These are phyloP conservation scores for Anthracocystis panici-leucophaei DNA, from an alignment of 1,284 basidiomycete species.

Conservation along the genomic window DNA sequence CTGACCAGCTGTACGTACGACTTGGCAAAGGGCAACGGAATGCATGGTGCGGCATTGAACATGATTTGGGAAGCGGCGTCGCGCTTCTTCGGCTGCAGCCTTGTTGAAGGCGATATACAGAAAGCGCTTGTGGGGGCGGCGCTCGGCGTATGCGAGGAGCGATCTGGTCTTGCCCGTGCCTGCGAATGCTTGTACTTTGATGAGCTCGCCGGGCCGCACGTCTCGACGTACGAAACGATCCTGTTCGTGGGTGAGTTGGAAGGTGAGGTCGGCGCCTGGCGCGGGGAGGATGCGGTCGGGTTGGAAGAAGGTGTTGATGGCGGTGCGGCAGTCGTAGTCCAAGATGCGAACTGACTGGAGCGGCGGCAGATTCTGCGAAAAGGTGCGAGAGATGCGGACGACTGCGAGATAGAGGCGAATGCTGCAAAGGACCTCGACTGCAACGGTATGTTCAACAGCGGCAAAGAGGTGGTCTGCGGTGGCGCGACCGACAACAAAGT, in stretches of 20 bases:
- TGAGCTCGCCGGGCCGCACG: conserved; percentile 51
- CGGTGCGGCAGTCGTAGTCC: conserved; percentile 53
- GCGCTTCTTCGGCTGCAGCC: conserved; percentile 56
- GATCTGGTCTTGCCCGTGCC: conserved; percentile 65
- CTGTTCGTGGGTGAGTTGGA: conserved; percentile 63
- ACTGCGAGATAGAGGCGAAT: conserved; percentile 57
- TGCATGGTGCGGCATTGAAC: conserved; percentile 66
- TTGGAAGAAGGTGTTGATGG: conserved; percentile 49
- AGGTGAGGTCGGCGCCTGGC: conserved; percentile 14
- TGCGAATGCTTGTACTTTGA: conserved; percentile 64
- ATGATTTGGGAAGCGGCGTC: conserved; percentile 52
- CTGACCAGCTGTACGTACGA: conserved; percentile 47
- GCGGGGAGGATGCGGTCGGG: conserved; percentile 15
- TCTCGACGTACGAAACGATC: conserved; percentile 50
- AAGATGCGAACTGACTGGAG: conserved; percentile 51
- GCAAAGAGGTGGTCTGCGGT: conserved; percentile 37
- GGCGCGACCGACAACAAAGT: conserved; percentile 48
- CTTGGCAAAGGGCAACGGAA: conserved; percentile 56
- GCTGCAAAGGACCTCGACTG: conserved; percentile 53
- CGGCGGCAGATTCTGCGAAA: conserved; percentile 30
- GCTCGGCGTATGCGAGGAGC: conserved; percentile 56
- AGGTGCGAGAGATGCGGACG: conserved; percentile 53
- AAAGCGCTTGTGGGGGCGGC: conserved; percentile 53
- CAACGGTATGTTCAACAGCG: conserved; percentile 44
- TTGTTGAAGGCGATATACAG: conserved; percentile 66